Evolutionary conservation across 306 rosid genomes (phyloP).

Genomic region (Arachis stenosperma): DNA sequence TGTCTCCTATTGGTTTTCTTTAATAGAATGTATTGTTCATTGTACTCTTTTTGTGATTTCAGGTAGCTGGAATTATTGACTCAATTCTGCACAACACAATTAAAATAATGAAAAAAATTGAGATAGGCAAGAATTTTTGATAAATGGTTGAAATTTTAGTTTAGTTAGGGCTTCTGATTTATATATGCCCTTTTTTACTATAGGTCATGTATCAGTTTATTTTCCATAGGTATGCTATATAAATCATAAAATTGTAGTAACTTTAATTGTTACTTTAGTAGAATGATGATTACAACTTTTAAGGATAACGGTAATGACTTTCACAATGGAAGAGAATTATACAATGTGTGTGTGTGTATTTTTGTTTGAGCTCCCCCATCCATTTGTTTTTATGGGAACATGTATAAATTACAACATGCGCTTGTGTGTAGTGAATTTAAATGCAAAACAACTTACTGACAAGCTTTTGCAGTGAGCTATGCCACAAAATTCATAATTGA

Average conservation of each 20-base stretch:
- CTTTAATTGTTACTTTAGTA: slow-evolving; percentile 37
- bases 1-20: too few relatives aligned
- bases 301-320: too few relatives aligned
- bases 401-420: too few relatives aligned
- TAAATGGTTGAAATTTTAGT: slow-evolving; percentile 43
- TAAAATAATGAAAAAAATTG: slow-evolving; percentile 76
- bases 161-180: slow-evolving; percentile 44
- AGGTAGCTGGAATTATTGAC: slow-evolving; percentile 98
- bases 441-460: too few relatives aligned
- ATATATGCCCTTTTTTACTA: slow-evolving; percentile 31
- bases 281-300: not conserved
- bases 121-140: slow-evolving; percentile 88
- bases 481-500: too few relatives aligned
- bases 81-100: slow-evolving; percentile 82
- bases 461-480: too few relatives aligned
- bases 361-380: too few relatives aligned
- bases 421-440: too few relatives aligned
- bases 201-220: slow-evolving; percentile 22
- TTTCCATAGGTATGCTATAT: slow-evolving; percentile 22
- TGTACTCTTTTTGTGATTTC: slow-evolving; percentile 48
- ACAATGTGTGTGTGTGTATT: too few relatives aligned
- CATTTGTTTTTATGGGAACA: too few relatives aligned
- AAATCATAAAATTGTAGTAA: slow-evolving; percentile 35
- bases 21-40: slow-evolving; percentile 3
- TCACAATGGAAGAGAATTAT: too few relatives aligned